Conservation (phyloP, 2,329 filamentous ascomycete species). For the Trichoderma breve region DNA sequence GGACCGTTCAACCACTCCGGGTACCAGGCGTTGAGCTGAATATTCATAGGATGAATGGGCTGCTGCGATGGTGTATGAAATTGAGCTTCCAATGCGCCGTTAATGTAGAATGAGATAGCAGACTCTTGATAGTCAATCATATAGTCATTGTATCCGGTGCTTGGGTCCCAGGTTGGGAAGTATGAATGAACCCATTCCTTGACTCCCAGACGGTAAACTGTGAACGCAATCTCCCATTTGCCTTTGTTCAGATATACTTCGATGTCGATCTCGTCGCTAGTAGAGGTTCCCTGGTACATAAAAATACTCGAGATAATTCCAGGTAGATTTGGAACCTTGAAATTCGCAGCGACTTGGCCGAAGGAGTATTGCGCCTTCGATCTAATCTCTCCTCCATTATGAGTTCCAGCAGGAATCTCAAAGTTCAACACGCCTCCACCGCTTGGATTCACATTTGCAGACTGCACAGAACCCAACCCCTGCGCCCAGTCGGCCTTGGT, state of each 20-base stretch:
- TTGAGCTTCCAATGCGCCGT: background rate
- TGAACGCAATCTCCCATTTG: conserved; percentile 6
- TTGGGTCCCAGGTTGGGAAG: background rate
- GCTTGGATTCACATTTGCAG: background rate
- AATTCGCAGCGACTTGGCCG: background rate
- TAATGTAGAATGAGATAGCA: background rate
- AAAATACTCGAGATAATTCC: conserved; percentile 2
- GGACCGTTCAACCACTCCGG: background rate
- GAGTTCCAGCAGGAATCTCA: background rate
- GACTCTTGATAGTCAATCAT: conserved; percentile 6
- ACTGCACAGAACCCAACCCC: background rate
- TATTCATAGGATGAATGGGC: background rate
- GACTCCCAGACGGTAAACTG: background rate
- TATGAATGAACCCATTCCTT: background rate
- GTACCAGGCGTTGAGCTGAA: background rate
- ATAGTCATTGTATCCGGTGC: background rate
- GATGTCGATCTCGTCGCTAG: conserved; percentile 1
- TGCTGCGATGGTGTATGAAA: background rate
- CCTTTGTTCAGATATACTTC: conserved; percentile 4
- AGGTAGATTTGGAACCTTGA: background rate
- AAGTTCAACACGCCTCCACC: conserved; percentile 6
- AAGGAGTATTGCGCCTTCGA: background rate
- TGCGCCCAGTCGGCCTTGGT: background rate
- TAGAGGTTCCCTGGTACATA: conserved; percentile 5
- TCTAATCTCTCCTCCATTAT: background rate